A percentile compares a stretch with the other conserved stretches of the same genome.
These are phyloP conservation scores for Curvularia spicifera DNA, from an alignment of 2,329 filamentous ascomycete genomes.

Conservation along the genomic window DNA sequence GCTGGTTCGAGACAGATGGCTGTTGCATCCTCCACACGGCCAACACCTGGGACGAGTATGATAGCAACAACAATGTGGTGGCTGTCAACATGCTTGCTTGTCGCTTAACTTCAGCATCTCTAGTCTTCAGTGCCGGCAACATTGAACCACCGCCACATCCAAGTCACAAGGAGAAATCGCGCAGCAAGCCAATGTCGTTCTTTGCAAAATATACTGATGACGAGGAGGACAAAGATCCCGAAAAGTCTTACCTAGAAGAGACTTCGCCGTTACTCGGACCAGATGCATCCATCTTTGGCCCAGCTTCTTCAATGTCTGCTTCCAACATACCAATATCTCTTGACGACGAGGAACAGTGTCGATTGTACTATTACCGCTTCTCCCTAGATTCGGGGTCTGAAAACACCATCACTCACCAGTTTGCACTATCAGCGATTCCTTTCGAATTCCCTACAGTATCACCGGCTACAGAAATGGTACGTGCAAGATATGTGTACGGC, in stretches of 20 bases:
- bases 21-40: conserved; percentile 76
- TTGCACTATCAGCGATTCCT: conserved; percentile 67
- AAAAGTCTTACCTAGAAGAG: conserved; percentile 38
- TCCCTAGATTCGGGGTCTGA: conserved; percentile 48
- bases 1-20: conserved; percentile 71
- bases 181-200: conserved; percentile 52
- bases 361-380: conserved; percentile 73
- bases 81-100: conserved; percentile 70
- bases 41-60: conserved; percentile 69
- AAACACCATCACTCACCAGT: conserved; percentile 64
- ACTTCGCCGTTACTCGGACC: conserved; percentile 28
- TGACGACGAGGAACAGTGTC: conserved; percentile 68
- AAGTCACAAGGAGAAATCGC: conserved; percentile 12
- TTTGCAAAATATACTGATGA: conserved; percentile 55
- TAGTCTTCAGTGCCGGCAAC: conserved; percentile 70
- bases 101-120: conserved; percentile 68
- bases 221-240: conserved; percentile 29
- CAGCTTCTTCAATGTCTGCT: conserved; percentile 17
- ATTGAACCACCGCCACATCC: conserved; percentile 59
- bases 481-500: conserved; percentile 69
- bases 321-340: conserved; percentile 33
- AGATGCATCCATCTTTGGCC: conserved; percentile 1
- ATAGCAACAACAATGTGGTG: conserved; percentile 39
- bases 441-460: conserved; percentile 72
- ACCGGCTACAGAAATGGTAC: conserved; percentile 62